A percentile compares a stretch with the other conserved stretches of the same genome.
phyloP scores from a whole-genome alignment of 108 stramenopile genomes.

The Epithemia pelagica region DNA sequence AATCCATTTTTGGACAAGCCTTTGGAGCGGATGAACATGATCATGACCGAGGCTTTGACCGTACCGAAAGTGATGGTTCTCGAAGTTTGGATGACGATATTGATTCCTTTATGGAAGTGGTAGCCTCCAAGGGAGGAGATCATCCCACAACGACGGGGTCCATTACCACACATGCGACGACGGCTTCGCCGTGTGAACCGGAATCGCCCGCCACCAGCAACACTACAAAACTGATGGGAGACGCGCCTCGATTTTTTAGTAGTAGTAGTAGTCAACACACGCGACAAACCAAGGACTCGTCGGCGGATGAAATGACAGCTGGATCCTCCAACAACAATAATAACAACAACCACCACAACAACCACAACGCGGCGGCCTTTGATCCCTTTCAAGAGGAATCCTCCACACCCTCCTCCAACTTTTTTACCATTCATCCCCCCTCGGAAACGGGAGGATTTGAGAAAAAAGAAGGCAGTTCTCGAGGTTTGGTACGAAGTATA shows the following conservation, averaged over 20 bases:
- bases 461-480: no score
- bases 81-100: background rate
- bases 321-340: no score
- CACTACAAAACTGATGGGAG: no score
- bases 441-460: no score
- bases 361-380: no score
- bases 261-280: background rate
- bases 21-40: no score
- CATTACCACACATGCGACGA: background rate
- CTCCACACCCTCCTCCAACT: no score
- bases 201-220: background rate
- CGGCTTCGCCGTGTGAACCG: background rate
- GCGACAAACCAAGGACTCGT: background rate
- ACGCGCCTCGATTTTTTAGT: background rate
- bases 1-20: background rate
- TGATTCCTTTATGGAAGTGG: background rate
- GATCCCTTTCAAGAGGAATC: no score
- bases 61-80: background rate
- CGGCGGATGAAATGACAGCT: no score
- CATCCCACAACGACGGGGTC: background rate
- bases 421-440: no score
- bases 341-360: no score
- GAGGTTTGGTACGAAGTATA: no score
- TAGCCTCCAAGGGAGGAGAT: background rate
- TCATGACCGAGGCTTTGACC: background rate